These are phyloP conservation scores for Kodamaea anthophila DNA, from an alignment of 1,139 yeast species.

Conservation along the genomic window DNA sequence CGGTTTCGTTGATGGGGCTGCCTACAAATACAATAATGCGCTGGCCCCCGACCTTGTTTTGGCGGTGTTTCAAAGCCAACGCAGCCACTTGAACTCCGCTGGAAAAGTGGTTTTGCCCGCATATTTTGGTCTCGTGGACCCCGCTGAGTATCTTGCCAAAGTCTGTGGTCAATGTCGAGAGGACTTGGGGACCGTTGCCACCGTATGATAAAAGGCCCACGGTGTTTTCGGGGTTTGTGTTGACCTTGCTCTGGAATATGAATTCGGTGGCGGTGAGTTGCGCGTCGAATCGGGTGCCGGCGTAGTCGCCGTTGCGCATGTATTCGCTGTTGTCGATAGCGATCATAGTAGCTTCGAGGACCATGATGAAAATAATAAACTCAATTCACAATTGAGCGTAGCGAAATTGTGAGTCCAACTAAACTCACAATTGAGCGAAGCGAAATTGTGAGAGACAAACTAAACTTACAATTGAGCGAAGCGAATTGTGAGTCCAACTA, in stretches of 20 bases:
- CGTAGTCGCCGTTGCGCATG: constrained; percentile 92
- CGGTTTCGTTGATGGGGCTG: constrained; percentile 69
- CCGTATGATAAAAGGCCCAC: constrained; percentile 89
- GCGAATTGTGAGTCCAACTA: no score
- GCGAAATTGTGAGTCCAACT: neutral
- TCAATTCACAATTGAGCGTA: neutral
- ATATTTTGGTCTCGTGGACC: constrained; percentile 71
- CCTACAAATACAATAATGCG: constrained; percentile 89
- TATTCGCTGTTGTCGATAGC: constrained; percentile 94
- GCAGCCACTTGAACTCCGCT: constrained; percentile 97
- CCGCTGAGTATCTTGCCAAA: constrained; percentile 87
- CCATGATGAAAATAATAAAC: constrained; percentile 43
- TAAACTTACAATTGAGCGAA: no score
- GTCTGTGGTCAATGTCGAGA: constrained; percentile 83
- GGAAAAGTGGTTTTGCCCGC: constrained; percentile 62
- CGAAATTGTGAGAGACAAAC: no score
- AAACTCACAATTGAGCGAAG: no score
- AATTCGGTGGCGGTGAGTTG: constrained; percentile 90
- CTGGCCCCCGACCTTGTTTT: constrained; percentile 87
- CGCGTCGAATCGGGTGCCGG: constrained; percentile 86
- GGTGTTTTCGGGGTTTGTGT: constrained; percentile 88
- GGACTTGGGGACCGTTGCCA: constrained; percentile 78
- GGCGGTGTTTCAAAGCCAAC: constrained; percentile 91
- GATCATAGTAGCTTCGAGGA: constrained; percentile 92
- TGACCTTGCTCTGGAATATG: constrained; percentile 79